A percentile compares a stretch with the other conserved stretches of the same genome.
These are phyloP conservation scores for Mycoemilia scoparia DNA, from an alignment of 192 early-diverging fungal genomes.

Conservation along the genomic window DNA sequence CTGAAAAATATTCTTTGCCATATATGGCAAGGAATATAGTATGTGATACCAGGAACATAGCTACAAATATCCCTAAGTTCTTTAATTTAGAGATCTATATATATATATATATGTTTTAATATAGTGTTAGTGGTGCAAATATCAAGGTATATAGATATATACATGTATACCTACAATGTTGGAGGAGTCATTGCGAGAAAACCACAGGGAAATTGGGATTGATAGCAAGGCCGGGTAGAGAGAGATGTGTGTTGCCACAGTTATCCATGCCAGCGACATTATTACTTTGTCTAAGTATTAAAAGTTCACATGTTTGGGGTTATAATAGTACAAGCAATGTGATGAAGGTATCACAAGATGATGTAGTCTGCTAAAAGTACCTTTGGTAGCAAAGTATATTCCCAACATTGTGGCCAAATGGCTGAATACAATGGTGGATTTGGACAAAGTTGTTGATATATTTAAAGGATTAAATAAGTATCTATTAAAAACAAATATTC, in stretches of 20 bases:
- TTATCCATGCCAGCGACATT: constrained; percentile 49
- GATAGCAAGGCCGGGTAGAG: constrained; percentile 77
- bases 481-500: no score
- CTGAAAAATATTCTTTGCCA: constrained; percentile 12
- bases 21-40: constrained; percentile 7
- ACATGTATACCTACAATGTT: no score
- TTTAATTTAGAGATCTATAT: no score
- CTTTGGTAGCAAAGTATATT: constrained; percentile 43
- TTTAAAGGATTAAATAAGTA: constrained; percentile 76
- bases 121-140: no score
- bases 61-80: constrained; percentile 7
- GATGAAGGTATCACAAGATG: neutral
- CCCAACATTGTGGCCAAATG: constrained; percentile 57
- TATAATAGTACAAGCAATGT: constrained; percentile 27
- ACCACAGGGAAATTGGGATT: constrained; percentile 20
- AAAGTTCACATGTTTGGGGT: no score
- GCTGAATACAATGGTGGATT: constrained; percentile 57
- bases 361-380: constrained; percentile 15
- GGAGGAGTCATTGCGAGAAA: neutral
- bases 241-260: constrained; percentile 66
- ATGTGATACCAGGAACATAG: constrained; percentile 6
- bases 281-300: no score
- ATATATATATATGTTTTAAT: no score
- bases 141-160: no score
- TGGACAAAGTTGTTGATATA: constrained; percentile 51